phyloP scores from a whole-genome alignment of 106 monocot species.

The Agapanthus africanus region DNA sequence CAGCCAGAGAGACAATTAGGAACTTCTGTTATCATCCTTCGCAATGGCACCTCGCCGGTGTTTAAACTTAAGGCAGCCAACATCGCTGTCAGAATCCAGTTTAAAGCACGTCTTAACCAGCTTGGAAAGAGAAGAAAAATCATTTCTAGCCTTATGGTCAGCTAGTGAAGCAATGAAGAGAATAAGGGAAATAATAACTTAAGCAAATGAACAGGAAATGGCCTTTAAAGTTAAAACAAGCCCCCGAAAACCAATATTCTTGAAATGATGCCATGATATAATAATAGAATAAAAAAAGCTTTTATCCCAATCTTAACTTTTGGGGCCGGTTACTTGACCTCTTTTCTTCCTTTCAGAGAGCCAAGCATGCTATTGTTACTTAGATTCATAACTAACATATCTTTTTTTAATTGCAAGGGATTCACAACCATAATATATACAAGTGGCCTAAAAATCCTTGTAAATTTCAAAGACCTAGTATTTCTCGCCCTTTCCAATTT shows the following conservation, averaged over 20 bases:
- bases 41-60: not conserved
- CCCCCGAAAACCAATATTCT: not conserved
- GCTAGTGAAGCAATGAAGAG: not conserved
- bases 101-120: not conserved
- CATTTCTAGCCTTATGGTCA: too few relatives aligned
- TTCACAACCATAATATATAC: not conserved
- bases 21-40: not conserved
- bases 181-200: not conserved
- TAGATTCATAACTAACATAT: too few relatives aligned
- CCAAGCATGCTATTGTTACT: too few relatives aligned
- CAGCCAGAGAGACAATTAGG: not conserved
- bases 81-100: not conserved
- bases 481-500: not conserved
- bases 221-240: not conserved
- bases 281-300: too few relatives aligned
- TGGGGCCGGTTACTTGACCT: too few relatives aligned
- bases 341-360: too few relatives aligned
- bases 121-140: not conserved
- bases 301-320: too few relatives aligned
- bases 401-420: too few relatives aligned
- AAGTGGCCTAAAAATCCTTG: not conserved
- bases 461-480: not conserved
- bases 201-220: not conserved
- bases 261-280: too few relatives aligned
- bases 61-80: not conserved